Evolutionary conservation across 306 rosid species (phyloP).

Genomic region (Quercus suber): DNA sequence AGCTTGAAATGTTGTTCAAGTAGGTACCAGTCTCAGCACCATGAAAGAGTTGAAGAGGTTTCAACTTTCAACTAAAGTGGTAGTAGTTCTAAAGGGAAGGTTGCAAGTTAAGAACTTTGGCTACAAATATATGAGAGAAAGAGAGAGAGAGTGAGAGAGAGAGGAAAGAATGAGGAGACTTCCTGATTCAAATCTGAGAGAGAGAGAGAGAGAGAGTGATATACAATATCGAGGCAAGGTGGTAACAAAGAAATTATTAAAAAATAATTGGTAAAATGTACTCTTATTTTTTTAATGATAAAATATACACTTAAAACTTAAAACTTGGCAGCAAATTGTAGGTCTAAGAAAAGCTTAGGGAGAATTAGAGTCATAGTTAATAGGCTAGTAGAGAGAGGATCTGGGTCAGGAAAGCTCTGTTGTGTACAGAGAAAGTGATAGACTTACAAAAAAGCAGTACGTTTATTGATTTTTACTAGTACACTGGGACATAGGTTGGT

Average conservation of each 20-base stretch:
- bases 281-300: too few relatives aligned
- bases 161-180: slow-evolving; percentile 44
- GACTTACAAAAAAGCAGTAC: too few relatives aligned
- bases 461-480: too few relatives aligned
- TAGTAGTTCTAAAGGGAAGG: slow-evolving; percentile 1
- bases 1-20: neutral
- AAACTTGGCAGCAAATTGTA: slow-evolving; percentile 1
- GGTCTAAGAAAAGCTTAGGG: neutral
- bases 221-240: slow-evolving; percentile 50
- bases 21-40: neutral
- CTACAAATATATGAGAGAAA: slow-evolving; percentile 19
- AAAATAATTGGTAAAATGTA: slow-evolving; percentile 7
- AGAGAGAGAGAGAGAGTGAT: slow-evolving; percentile 5
- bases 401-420: too few relatives aligned
- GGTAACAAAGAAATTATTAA: slow-evolving; percentile 34
- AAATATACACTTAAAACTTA: neutral
- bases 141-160: neutral
- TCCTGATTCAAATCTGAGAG: slow-evolving; percentile 60
- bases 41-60: slow-evolving; percentile 26
- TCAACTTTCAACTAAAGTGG: slow-evolving; percentile 10
- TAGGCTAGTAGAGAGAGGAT: neutral
- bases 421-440: too few relatives aligned
- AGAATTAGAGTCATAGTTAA: too few relatives aligned
- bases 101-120: neutral
- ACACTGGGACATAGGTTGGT: too few relatives aligned